phyloP scores from a whole-genome alignment of 495 filamentous ascomycete genomes.

The Hypoxylon perforatum region DNA sequence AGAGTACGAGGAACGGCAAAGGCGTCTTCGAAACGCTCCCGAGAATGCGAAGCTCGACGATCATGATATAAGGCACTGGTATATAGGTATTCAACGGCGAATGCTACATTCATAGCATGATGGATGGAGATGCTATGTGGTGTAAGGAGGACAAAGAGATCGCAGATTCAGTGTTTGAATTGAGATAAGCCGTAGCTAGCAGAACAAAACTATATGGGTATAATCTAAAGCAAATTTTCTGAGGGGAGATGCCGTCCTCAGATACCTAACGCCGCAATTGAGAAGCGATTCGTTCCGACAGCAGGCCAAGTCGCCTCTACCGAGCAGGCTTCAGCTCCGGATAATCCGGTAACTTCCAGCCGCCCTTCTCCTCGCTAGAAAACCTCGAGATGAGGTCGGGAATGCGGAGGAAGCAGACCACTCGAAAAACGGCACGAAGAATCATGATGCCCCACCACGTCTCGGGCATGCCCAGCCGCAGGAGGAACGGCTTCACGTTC shows the following conservation, averaged over 20 bases:
- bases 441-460: conserved; percentile 31
- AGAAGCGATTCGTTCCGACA: not conserved
- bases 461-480: conserved; percentile 21
- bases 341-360: conserved; percentile 29
- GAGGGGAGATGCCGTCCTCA: not conserved
- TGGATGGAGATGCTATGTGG: too few species aligned
- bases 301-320: too few species aligned
- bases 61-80: too few species aligned
- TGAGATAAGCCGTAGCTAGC: too few species aligned
- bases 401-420: conserved; percentile 34
- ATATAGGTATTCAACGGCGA: too few species aligned
- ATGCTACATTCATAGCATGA: too few species aligned
- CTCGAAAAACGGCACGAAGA: conserved; percentile 11
- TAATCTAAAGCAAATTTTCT: not conserved
- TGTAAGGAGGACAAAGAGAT: not conserved
- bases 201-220: not conserved
- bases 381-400: conserved; percentile 24
- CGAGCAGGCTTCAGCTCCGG: conserved; percentile 9
- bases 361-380: conserved; percentile 28
- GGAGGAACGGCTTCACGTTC: conserved; percentile 12
- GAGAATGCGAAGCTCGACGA: too few species aligned
- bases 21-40: too few species aligned
- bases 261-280: not conserved
- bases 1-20: too few species aligned
- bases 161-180: too few species aligned